These are phyloP conservation scores for Rhynchosporium graminicola DNA, from an alignment of 2,329 filamentous ascomycete species.

Conservation along the genomic window DNA sequence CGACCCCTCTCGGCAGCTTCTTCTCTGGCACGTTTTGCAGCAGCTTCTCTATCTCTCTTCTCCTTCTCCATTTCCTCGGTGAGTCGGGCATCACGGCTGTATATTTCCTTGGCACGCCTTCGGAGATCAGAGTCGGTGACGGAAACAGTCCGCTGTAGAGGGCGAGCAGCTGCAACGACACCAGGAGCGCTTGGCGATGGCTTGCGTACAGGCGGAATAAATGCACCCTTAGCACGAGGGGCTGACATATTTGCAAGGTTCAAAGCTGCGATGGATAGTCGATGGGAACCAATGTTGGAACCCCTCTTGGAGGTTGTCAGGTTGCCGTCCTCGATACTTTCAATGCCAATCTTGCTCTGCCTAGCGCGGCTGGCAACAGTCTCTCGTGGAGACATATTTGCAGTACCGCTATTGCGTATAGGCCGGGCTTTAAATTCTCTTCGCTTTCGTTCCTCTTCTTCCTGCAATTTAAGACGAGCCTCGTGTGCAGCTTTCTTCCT, in stretches of 20 bases:
- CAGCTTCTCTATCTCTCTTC: conserved; percentile 54
- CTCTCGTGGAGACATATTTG: conserved; percentile 50
- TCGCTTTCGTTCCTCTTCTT: conserved; percentile 60
- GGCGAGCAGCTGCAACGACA: conserved; percentile 33
- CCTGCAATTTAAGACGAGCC: conserved; percentile 55
- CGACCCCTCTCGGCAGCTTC: conserved; percentile 63
- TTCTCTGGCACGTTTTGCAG: conserved; percentile 56
- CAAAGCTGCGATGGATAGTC: conserved; percentile 40
- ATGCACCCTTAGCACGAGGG: conserved; percentile 33
- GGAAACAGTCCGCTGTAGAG: conserved; percentile 50
- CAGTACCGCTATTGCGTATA: conserved; percentile 48
- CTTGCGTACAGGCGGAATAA: conserved; percentile 28
- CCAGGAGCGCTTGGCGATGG: conserved; percentile 28
- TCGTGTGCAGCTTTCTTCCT: conserved; percentile 56
- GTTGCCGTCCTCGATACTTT: conserved; percentile 29
- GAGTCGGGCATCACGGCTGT: conserved; percentile 52
- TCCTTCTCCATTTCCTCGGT: conserved; percentile 53
- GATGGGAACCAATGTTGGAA: conserved; percentile 39
- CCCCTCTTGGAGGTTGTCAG: conserved; percentile 36
- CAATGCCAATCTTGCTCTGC: conserved; percentile 47
- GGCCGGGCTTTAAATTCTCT: conserved; percentile 67
- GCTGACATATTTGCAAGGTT: conserved; percentile 39
- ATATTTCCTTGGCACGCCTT: conserved; percentile 55
- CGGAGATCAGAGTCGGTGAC: conserved; percentile 54
- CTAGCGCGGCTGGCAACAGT: conserved; percentile 59